Base-by-base conservation (phyloP, 768 basidiomycete species). In the Podaxis pistillaris region DNA sequence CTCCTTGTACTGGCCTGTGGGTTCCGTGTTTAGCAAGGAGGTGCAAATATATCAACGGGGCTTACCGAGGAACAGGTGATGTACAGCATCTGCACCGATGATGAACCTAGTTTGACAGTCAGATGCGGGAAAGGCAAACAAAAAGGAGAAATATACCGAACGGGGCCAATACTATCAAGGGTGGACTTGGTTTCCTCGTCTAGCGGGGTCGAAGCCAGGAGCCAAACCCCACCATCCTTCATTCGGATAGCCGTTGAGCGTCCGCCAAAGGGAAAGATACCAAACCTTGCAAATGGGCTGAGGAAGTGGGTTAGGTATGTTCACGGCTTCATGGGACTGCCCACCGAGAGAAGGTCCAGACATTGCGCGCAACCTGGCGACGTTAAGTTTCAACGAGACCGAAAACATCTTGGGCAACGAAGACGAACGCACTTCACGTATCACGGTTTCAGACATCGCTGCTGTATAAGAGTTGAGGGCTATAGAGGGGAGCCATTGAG, bases 171-270 rank as follows among this genome's bases (percentile, higher is more conserved):
- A 26, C 80, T 77, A 51, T 84, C 79, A 8, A 93, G 72, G 50
- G 82, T 86, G 3, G 73, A 63, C 69, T 87, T 88, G 2, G 91
- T 93, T 28, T 85, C 85, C 2, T 76, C 75, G 40, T 84, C 83
- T 58, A 92, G 75, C 0, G 90, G 89, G 7, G 89, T 89, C 0
- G 91, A 93, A 0, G 91, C 93, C n/a, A 93, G 77, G 12, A 94
- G 79, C 86, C 91, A 95, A 28, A 95, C 86, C 12, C 83, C 86
- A 40, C 88, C 86, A 55, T 83, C 81, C 41, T 74, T 74, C 24
- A 95, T 78, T 73, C 81, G 85, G 67, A 96, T 79, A 0, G 93
- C 94, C 0, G 93, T 96, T 6, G 91, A 88, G 50, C 94, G 79
- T 19, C 93, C 93, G 1, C 94, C 94, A 30, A 94, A 76, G 3